Evolutionary conservation across 345 rosid species (phyloP).

Genomic region (Gossypium sturtianum): DNA sequence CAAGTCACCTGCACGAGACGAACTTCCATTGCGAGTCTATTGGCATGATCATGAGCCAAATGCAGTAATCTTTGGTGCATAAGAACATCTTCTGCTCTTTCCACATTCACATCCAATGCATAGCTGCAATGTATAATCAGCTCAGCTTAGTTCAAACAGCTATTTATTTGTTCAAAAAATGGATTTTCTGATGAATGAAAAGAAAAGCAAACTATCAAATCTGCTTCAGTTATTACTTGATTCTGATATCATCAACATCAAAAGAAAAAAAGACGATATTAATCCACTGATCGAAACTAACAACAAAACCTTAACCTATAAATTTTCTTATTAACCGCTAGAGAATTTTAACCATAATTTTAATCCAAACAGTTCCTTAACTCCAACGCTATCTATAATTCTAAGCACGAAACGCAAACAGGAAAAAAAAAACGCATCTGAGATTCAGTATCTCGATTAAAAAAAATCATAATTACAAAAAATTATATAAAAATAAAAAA

Average conservation of each 20-base stretch:
- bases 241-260: neutral
- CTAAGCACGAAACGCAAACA: neutral
- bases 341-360: neutral
- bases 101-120: slow-evolving; percentile 94
- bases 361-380: neutral
- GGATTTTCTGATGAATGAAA: neutral
- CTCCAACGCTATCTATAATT: neutral
- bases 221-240: neutral
- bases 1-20: slow-evolving; percentile 57
- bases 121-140: slow-evolving; percentile 39
- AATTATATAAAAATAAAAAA: neutral
- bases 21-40: slow-evolving; percentile 52
- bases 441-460: neutral
- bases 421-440: neutral
- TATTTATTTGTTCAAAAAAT: neutral
- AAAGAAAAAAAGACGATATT: neutral
- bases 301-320: neutral
- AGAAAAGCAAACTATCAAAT: neutral
- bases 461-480: neutral
- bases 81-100: slow-evolving; percentile 92
- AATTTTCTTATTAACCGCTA: neutral
- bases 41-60: slow-evolving; percentile 51
- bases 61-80: slow-evolving; percentile 65
- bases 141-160: neutral
- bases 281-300: neutral